Evolutionary conservation across 2,329 filamentous ascomycete species (phyloP), one percentile per base, ranked within the genome.

Genomic region (Cytospora schulzeri): DNA sequence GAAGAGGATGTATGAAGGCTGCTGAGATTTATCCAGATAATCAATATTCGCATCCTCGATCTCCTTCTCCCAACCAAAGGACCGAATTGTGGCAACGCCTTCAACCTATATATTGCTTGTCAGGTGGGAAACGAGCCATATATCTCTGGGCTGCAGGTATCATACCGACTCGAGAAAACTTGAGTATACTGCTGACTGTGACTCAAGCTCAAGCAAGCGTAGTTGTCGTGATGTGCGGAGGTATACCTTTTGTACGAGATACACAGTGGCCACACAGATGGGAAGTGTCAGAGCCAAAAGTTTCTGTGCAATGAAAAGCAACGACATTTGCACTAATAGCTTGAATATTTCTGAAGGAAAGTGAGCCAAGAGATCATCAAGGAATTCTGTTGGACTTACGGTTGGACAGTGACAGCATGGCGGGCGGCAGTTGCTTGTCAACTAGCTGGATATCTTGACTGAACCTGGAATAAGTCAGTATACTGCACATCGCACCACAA

Each of bases 201-300:
- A 78, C 67, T 87, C 83, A 0, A 87, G 75, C 55, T 86, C 85
- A 31, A 87, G 70, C 15, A 83, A 77, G 50, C 83, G 80, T 2
- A 88, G 73, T 68, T 86, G 85, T 0, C 84, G 78, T 0, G 84
- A 86, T 0, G 84, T 86, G 3, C 80, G 77, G 0, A 87, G 75
- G 64, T 85, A 85, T 29, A 81, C 71, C 55, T 78, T 82, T 64
- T 84, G 82, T 3, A 85, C 73, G 0, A 76, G 52, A 62, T 81
- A 85, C 1, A 83, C 70, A 0, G 78, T 66, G 3, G 71, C 66
- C 8, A 78, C 62, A 2, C 80, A 76, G 3, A 80, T 62, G 0
- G 84, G 84, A 19, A 85, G 74, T 0, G 76, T 77, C 1, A 80
- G 71, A 0, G 76, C 76, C 0, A 84, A 75, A 58, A 79, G 80